A percentile compares a stretch with the other conserved stretches of the same genome.
Evolutionary conservation across 2,329 filamentous ascomycete genomes (phyloP).

Genomic region (Rhinocladiella similis): DNA sequence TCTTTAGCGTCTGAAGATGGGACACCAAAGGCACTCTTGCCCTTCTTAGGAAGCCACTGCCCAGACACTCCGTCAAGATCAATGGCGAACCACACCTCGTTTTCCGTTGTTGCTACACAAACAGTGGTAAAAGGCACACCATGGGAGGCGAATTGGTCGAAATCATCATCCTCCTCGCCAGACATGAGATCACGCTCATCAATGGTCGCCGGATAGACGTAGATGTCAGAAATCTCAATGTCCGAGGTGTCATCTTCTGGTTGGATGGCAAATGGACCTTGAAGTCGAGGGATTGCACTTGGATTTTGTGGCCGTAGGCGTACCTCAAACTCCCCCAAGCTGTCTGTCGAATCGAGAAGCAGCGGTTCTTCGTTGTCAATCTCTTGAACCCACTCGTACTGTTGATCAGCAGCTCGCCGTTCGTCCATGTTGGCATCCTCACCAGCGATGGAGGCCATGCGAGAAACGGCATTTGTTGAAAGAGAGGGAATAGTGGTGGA

Average conservation of each 20-base stretch:
- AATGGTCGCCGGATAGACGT: constrained; percentile 55
- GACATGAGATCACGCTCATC: constrained; percentile 54
- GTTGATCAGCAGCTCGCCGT: constrained; percentile 52
- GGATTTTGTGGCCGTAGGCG: constrained; percentile 55
- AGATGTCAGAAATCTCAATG: constrained; percentile 61
- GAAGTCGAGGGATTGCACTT: constrained; percentile 59
- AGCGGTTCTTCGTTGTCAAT: constrained; percentile 56
- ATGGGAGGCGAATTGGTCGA: constrained; percentile 38
- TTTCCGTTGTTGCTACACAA: constrained; percentile 57
- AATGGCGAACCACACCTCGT: constrained; percentile 59
- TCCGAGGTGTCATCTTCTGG: constrained; percentile 52
- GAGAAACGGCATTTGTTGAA: constrained; percentile 78
- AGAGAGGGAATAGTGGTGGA: constrained; percentile 77
- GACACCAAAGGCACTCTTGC: constrained; percentile 41
- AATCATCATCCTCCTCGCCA: constrained; percentile 50
- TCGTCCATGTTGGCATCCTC: constrained; percentile 45
- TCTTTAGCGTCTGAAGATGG: constrained; percentile 44
- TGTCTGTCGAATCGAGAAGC: constrained; percentile 38
- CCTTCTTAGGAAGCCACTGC: constrained; percentile 59
- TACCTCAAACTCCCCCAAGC: constrained; percentile 50
- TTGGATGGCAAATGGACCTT: constrained; percentile 60
- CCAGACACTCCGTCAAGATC: constrained; percentile 63
- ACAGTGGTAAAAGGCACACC: constrained; percentile 59
- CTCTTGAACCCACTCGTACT: constrained; percentile 60
- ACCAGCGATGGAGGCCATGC: constrained; percentile 51